These are phyloP conservation scores for Zelonia costaricensis DNA, from an alignment of 208 protist genomes.

Conservation along the genomic window DNA sequence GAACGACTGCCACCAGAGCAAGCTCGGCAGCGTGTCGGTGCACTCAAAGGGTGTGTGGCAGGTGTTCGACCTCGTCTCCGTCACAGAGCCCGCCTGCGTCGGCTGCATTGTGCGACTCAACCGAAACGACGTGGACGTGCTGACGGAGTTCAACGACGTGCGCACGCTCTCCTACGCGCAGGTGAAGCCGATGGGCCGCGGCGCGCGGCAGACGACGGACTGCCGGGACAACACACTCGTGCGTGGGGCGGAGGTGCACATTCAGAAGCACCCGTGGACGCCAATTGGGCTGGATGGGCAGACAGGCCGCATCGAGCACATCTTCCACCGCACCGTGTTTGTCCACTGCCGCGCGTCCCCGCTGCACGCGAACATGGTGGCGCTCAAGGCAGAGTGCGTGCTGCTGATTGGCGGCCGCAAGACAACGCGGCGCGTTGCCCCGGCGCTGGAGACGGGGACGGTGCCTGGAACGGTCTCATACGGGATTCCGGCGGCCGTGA, in stretches of 20 bases:
- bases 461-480: background rate
- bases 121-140: slow-evolving; percentile 68
- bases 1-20: slow-evolving; percentile 87
- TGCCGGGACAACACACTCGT: slow-evolving; percentile 70
- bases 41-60: slow-evolving; percentile 71
- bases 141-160: slow-evolving; percentile 84
- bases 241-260: slow-evolving; percentile 75
- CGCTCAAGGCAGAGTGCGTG: slow-evolving; percentile 63
- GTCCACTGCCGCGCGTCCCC: slow-evolving; percentile 63
- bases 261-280: slow-evolving; percentile 56
- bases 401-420: slow-evolving; percentile 74
- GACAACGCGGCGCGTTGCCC: slow-evolving; percentile 39
- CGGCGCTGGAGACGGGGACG: slow-evolving; percentile 5
- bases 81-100: slow-evolving; percentile 62
- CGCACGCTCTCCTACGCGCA: slow-evolving; percentile 67
- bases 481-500: slow-evolving; percentile 32
- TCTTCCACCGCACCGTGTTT: slow-evolving; percentile 86
- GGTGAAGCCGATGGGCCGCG: slow-evolving; percentile 57
- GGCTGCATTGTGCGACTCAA: slow-evolving; percentile 79
- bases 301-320: slow-evolving; percentile 81
- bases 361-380: slow-evolving; percentile 78
- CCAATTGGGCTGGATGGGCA: slow-evolving; percentile 71
- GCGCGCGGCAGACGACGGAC: slow-evolving; percentile 67
- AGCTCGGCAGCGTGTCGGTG: slow-evolving; percentile 63
- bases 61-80: slow-evolving; percentile 84